phyloP scores from a whole-genome alignment of 768 basidiomycete genomes.

The Mycena polygramma region DNA sequence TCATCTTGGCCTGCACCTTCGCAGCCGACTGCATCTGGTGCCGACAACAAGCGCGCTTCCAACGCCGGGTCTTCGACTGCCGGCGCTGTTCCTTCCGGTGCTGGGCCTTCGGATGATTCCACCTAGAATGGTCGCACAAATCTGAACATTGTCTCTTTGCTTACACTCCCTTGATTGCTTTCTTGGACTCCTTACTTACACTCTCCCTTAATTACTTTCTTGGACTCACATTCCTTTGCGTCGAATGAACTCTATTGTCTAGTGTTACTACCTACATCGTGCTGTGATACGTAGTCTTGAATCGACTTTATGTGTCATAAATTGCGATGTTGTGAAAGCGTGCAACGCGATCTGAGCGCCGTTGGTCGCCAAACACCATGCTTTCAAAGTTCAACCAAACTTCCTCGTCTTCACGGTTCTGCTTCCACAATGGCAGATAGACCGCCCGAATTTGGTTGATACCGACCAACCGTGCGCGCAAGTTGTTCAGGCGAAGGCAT shows the following conservation, averaged over 20 bases:
- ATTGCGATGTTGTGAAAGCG: slow-evolving; percentile 49
- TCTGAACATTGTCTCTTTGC: slow-evolving; percentile 19
- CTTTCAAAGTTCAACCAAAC: slow-evolving; percentile 53
- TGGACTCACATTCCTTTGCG: not conserved
- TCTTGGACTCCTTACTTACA: slow-evolving; percentile 3
- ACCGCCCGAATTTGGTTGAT: slow-evolving; percentile 57
- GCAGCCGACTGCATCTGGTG: not conserved
- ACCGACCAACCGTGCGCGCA: slow-evolving; percentile 51
- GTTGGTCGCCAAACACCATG: slow-evolving; percentile 54
- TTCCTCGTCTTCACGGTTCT: slow-evolving; percentile 43
- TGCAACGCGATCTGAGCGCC: slow-evolving; percentile 49
- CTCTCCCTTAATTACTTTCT: slow-evolving; percentile 13
- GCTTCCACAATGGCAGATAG: slow-evolving; percentile 56
- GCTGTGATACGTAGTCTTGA: slow-evolving; percentile 6
- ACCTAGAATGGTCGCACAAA: not conserved
- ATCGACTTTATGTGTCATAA: slow-evolving; percentile 18
- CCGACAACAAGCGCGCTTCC: not conserved
- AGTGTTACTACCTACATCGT: too few species aligned
- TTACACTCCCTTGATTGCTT: too few species aligned
- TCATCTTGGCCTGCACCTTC: not conserved
- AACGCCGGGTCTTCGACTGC: not conserved
- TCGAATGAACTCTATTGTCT: not conserved
- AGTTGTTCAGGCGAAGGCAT: slow-evolving; percentile 51
- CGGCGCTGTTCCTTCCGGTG: not conserved
- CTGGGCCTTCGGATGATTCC: slow-evolving; percentile 3